A percentile compares a stretch with the other conserved stretches of the same genome.
Evolutionary conservation across 73 alveolate species (phyloP).

Genomic region (Halteria grandinella): DNA sequence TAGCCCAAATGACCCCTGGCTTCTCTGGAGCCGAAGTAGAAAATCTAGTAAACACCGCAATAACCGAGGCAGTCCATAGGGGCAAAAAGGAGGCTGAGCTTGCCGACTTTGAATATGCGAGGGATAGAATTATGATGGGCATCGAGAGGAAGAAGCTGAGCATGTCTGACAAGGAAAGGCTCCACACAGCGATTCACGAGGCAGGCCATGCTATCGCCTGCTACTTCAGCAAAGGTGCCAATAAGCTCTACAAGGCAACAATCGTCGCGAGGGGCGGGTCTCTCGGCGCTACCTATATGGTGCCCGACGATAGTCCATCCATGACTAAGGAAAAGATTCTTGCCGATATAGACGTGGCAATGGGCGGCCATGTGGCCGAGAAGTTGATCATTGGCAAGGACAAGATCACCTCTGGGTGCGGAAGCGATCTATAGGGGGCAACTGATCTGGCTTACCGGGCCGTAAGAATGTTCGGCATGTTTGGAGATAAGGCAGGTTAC

Average conservation of each 20-base stretch:
- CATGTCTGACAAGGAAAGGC: conserved; percentile 51
- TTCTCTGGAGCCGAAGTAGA: conserved; percentile 92
- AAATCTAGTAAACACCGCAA: conserved; percentile 80
- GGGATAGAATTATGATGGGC: conserved; percentile 67
- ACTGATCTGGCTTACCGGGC: conserved; percentile 59
- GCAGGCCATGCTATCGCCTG: conserved; percentile 71
- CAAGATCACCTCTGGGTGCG: conserved; percentile 81
- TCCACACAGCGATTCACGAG: conserved; percentile 59
- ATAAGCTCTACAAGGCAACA: conserved; percentile 55
- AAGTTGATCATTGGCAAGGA: conserved; percentile 70
- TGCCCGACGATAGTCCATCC: conserved; percentile 56
- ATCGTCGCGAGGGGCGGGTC: conserved; percentile 58
- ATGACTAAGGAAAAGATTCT: conserved; percentile 42
- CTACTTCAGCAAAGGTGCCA: conserved; percentile 48
- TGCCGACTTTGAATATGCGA: conserved; percentile 56
- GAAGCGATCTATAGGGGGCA: conserved; percentile 77
- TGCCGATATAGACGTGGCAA: conserved; percentile 73
- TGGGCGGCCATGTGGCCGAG: conserved; percentile 89
- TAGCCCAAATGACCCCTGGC: conserved; percentile 94
- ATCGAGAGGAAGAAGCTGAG: conserved; percentile 48
- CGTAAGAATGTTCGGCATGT: conserved; percentile 77
- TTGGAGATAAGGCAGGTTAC: conserved; percentile 68
- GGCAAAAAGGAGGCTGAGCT: conserved; percentile 55
- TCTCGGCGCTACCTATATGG: conserved; percentile 51
- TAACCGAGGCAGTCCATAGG: conserved; percentile 78